Conservation (phyloP, 345 rosid genomes). For the Schrenkiella parvula region DNA sequence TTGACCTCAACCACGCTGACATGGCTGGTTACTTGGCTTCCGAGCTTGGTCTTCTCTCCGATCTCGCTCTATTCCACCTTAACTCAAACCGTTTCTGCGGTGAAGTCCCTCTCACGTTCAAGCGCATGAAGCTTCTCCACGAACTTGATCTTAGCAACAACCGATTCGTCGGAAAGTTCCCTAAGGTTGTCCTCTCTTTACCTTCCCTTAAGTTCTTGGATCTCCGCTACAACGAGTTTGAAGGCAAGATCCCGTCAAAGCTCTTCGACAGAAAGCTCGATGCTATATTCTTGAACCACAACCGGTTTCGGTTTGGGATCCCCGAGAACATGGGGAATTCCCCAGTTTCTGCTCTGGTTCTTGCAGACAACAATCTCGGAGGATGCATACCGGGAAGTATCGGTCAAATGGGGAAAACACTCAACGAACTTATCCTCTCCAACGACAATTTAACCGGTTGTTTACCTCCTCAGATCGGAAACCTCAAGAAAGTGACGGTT, state of each 20-base stretch:
- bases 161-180: conserved; percentile 69
- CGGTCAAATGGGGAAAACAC: conserved; percentile 62
- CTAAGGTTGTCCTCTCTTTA: conserved; percentile 48
- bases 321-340: conserved; percentile 68
- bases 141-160: conserved; percentile 80
- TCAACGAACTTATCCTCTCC: conserved; percentile 64
- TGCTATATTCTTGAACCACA: conserved; percentile 61
- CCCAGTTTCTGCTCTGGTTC: conserved; percentile 64
- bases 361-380: conserved; percentile 69
- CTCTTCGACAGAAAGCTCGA: conserved; percentile 60
- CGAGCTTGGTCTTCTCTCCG: conserved; percentile 59
- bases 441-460: conserved; percentile 75
- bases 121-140: conserved; percentile 50
- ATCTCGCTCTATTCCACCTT: conserved; percentile 66
- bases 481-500: conserved; percentile 51
- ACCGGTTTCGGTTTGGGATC: conserved; percentile 58
- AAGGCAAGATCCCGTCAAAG: conserved; percentile 56
- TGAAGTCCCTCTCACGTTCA: conserved; percentile 47
- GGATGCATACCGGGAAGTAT: conserved; percentile 74
- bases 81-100: conserved; percentile 79
- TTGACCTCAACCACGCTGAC: conserved; percentile 74
- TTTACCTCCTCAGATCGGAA: conserved; percentile 63
- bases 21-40: conserved; percentile 63
- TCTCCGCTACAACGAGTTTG: conserved; percentile 76
- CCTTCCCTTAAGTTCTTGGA: conserved; percentile 63